A percentile compares a stretch with the other conserved stretches of the same genome.
These are phyloP conservation scores for Candida methanosorbosa DNA, from an alignment of 805 yeast species.

Conservation along the genomic window DNA sequence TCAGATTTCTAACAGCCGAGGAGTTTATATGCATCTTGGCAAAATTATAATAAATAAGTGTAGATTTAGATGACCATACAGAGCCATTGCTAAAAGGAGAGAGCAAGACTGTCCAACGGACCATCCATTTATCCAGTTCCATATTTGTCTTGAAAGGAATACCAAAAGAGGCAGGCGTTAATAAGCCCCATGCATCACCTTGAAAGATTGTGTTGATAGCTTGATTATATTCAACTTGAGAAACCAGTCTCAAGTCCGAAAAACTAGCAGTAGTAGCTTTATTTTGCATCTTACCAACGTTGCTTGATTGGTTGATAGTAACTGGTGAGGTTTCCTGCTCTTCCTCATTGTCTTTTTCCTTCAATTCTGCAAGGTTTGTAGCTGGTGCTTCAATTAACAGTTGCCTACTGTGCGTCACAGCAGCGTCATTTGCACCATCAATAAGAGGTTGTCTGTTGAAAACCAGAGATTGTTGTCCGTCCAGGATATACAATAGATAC, in stretches of 20 bases:
- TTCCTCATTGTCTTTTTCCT: conserved; percentile 1
- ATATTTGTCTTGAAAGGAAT: conserved; percentile 59
- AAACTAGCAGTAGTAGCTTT: conserved; percentile 13
- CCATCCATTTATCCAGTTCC: conserved; percentile 73
- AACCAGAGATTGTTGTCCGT: conserved; percentile 61
- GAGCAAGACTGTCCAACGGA: conserved; percentile 64
- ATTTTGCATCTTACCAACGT: too few relatives aligned
- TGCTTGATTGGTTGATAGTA: conserved; percentile 1
- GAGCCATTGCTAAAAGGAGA: conserved; percentile 46
- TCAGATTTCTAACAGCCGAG: conserved; percentile 35
- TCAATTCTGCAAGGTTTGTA: neutral
- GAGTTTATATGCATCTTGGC: conserved; percentile 68
- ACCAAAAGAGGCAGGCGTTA: conserved; percentile 55
- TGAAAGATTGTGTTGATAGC: conserved; percentile 50
- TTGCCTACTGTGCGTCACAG: conserved; percentile 33
- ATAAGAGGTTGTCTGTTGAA: conserved; percentile 50
- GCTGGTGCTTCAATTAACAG: conserved; percentile 16
- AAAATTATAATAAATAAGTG: conserved; percentile 61
- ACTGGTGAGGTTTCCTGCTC: neutral
- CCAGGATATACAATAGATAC: conserved; percentile 57
- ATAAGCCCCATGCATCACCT: conserved; percentile 52
- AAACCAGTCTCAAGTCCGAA: conserved; percentile 50
- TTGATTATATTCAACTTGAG: conserved; percentile 61
- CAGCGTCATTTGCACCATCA: conserved; percentile 32
- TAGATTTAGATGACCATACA: conserved; percentile 62